Percentiles rank a stretch among this genome's conserved stretches.
phyloP scores from a whole-genome alignment of 345 rosid species.

The Syzygium oleosum region DNA sequence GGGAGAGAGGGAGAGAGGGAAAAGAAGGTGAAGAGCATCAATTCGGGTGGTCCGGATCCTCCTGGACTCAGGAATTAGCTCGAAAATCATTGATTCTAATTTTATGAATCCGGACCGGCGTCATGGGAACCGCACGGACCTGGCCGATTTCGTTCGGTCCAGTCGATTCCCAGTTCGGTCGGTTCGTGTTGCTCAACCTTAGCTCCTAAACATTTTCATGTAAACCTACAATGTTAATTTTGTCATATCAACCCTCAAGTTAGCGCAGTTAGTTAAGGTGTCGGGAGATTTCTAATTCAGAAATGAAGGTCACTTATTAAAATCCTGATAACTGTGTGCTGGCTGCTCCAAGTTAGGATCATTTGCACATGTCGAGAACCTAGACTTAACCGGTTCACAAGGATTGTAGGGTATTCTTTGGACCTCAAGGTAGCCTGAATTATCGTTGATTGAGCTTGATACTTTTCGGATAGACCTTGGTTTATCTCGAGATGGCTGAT shows the following conservation, averaged over 20 bases:
- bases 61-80: no score
- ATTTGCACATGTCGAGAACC: rapidly evolving
- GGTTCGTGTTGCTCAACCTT: no score
- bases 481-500: not conserved
- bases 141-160: no score
- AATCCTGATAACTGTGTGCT: rapidly evolving
- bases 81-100: no score
- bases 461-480: not conserved
- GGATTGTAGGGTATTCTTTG: not conserved
- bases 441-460: not conserved
- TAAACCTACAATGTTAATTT: not conserved
- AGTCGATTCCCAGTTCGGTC: no score
- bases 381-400: not conserved
- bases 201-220: not conserved
- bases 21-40: no score
- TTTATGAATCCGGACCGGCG: no score
- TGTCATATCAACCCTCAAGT: not conserved
- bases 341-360: not conserved
- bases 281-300: not conserved
- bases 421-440: not conserved
- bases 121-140: rapidly evolving
- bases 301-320: not conserved
- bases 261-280: not conserved
- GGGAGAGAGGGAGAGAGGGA: no score
- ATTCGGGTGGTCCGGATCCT: no score